Conservation (phyloP, 306 rosid species). For the Bauhinia variegata region DNA sequence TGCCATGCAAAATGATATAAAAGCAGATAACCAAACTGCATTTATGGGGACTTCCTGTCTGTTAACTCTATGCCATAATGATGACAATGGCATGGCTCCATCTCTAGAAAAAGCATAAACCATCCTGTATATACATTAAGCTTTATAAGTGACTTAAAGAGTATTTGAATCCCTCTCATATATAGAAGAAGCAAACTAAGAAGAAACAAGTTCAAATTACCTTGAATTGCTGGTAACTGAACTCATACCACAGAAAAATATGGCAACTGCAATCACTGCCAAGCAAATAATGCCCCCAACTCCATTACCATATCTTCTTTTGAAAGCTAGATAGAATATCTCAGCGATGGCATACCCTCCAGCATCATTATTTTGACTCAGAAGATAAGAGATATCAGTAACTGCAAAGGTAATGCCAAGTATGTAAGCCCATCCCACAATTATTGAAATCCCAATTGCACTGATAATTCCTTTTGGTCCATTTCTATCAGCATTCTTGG, state of each 20-base stretch:
- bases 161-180: constrained; percentile 12
- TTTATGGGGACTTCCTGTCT: constrained; percentile 78
- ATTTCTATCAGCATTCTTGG: constrained; percentile 82
- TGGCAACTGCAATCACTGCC: constrained; percentile 81
- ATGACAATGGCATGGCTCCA: constrained; percentile 96
- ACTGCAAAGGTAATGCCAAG: constrained; percentile 92
- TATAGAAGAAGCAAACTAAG: constrained; percentile 2
- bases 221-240: constrained; percentile 97
- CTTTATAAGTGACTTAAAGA: constrained; percentile 28
- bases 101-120: constrained; percentile 97
- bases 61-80: constrained; percentile 86
- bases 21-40: constrained; percentile 90
- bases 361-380: constrained; percentile 76
- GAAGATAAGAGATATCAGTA: constrained; percentile 68
- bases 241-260: constrained; percentile 97
- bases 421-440: constrained; percentile 91
- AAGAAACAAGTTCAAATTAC: constrained; percentile 43
- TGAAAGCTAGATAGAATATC: constrained; percentile 82
- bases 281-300: constrained; percentile 93
- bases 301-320: constrained; percentile 86
- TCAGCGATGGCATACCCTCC: constrained; percentile 98
- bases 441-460: constrained; percentile 82
- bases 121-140: constrained; percentile 64
- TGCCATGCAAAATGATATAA: constrained; percentile 87
- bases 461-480: constrained; percentile 98